Evolutionary conservation across 345 rosid species (phyloP).

Genomic region (Cardiospermum halicacabum): DNA sequence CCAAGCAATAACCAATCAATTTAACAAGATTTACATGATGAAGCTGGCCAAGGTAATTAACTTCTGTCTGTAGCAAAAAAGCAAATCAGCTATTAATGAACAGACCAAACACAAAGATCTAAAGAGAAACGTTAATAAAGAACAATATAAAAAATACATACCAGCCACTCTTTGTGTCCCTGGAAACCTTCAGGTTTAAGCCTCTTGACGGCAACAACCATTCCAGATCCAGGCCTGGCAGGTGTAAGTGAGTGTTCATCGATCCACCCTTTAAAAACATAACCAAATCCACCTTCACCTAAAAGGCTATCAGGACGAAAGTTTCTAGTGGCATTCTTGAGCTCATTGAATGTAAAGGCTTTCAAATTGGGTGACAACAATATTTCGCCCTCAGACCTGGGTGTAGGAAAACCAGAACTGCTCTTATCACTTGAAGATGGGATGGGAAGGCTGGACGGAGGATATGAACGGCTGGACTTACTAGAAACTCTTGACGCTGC

Average conservation of each 20-base stretch:
- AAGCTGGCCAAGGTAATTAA: slow-evolving; percentile 91
- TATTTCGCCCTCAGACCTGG: slow-evolving; percentile 91
- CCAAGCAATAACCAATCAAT: slow-evolving; percentile 81
- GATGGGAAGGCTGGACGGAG: slow-evolving; percentile 55
- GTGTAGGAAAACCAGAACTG: slow-evolving; percentile 58
- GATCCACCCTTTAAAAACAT: slow-evolving; percentile 93
- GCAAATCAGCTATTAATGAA: slow-evolving; percentile 25
- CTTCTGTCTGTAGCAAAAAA: slow-evolving; percentile 80
- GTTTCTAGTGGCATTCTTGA: slow-evolving; percentile 84
- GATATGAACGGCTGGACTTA: slow-evolving; percentile 68
- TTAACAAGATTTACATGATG: slow-evolving; percentile 90
- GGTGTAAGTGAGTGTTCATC: slow-evolving; percentile 67
- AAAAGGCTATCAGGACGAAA: slow-evolving; percentile 86
- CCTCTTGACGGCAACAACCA: slow-evolving; percentile 94
- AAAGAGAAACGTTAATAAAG: not conserved
- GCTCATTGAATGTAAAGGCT: slow-evolving; percentile 70
- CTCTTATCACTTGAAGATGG: slow-evolving; percentile 55
- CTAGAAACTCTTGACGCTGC: slow-evolving; percentile 60
- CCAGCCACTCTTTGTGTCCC: slow-evolving; percentile 99
- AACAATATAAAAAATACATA: slow-evolving; percentile 28
- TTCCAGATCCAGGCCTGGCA: slow-evolving; percentile 80
- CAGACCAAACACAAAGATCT: not conserved
- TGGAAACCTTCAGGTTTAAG: slow-evolving; percentile 95
- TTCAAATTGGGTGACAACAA: slow-evolving; percentile 83
- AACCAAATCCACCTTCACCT: slow-evolving; percentile 98